Evolutionary conservation across 2,329 filamentous ascomycete genomes (phyloP), one percentile per base, ranked within the genome.

Genomic region (Pestalotiopsis sp.): DNA sequence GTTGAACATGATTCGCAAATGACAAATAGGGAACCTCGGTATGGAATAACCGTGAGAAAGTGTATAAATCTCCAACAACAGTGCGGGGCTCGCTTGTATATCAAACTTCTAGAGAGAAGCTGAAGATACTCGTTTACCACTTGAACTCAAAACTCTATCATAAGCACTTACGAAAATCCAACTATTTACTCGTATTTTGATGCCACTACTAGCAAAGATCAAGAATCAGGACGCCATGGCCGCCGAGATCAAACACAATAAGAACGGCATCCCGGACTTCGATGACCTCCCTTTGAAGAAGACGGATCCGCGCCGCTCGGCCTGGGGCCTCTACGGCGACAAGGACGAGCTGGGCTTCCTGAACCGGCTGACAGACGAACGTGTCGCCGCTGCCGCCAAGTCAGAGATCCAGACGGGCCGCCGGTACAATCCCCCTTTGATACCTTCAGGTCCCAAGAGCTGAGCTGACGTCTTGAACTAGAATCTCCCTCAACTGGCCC

Each of bases 401-500:
- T 81, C 80, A 38, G 84, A 87, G 76, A 89, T 91, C 70, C 79
- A 82, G 70, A 87, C 85, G 6, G 89, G 90, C 52, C 81, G 78
- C 66, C 80, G 86, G 81, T 83, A 75, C 61, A 69, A 69, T 20
- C 31, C 36, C 11, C 23, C n/a, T 36, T 36, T 36, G 7, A 36
- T 36, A 36, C 7, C 31, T 9, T 36, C 31, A 36, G 31, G 9
- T 7, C 7, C 31, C 31, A 9, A 36, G 31, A 2, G 1, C 31
- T 2, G 20, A 36, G 3, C 20, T 52, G 14, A 36, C 38, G 4
- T 31, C 3, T 59, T 7, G 4, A 7, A 12, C 20, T 67, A 86
- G 85, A 38, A 81, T 91, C 65, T 89, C 86, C 1, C 83, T 91
- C 23, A 89, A 91, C 78, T 89, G 88, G 83, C 83, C 87, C 0